These are phyloP conservation scores for Amaranthus cruentus DNA, from an alignment of 148 eudicot genomes.

Conservation along the genomic window DNA sequence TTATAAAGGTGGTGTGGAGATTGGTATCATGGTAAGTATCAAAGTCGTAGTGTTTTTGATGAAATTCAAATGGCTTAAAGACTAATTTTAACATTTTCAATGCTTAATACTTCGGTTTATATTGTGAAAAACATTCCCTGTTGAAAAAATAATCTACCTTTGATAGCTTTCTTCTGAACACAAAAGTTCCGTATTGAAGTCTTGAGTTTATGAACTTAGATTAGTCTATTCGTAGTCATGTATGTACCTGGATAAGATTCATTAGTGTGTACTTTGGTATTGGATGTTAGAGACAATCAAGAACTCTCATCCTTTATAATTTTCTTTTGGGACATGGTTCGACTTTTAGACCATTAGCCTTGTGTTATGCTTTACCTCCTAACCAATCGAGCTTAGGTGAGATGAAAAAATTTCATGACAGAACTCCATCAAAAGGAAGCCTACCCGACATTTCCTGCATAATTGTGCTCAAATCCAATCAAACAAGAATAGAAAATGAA, in stretches of 20 bases:
- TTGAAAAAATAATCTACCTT: not conserved
- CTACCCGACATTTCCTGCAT: too few species aligned
- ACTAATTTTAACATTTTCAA: too few species aligned
- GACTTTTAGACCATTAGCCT: too few species aligned
- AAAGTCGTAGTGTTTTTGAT: not conserved
- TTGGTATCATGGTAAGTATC: constrained; percentile 72
- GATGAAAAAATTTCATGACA: too few species aligned
- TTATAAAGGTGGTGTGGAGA: constrained; percentile 65
- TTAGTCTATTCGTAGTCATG: not conserved
- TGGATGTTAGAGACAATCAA: not conserved
- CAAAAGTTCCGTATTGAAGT: not conserved
- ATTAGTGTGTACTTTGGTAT: not conserved
- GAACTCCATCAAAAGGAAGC: too few species aligned
- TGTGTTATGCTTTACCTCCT: too few species aligned
- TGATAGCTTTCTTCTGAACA: not conserved
- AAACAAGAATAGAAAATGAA: too few species aligned
- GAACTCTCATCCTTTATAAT: not conserved
- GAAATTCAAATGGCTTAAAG: not conserved
- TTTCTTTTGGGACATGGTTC: not conserved
- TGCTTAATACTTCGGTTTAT: not conserved
- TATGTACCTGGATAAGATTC: not conserved
- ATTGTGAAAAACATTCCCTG: not conserved
- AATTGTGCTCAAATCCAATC: too few species aligned
- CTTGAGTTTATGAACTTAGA: not conserved
- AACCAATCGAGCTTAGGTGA: too few species aligned